phyloP scores from a whole-genome alignment of 805 yeast genomes.

The Lipomyces mesembrius region DNA sequence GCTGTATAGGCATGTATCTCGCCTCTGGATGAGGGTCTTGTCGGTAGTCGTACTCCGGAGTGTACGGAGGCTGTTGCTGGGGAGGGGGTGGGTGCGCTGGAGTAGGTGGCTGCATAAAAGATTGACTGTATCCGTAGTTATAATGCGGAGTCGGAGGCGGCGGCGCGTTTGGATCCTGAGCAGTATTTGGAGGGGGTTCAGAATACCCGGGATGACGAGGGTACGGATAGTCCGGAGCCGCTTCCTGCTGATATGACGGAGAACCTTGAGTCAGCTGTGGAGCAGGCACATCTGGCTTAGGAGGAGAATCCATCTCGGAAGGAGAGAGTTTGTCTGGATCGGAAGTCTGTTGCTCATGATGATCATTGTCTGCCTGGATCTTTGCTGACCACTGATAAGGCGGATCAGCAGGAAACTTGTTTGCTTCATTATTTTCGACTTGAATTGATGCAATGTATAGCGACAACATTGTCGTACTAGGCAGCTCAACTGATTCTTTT shows the following conservation, averaged over 20 bases:
- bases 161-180: background rate
- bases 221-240: background rate
- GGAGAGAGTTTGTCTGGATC: background rate
- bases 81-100: background rate
- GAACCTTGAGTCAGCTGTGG: background rate
- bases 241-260: background rate
- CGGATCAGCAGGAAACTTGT: conserved; percentile 3
- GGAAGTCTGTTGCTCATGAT: background rate
- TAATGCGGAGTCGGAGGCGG: background rate
- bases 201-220: background rate
- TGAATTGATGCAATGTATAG: conserved; percentile 14
- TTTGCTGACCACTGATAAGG: background rate
- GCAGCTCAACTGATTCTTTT: background rate
- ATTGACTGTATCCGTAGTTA: conserved; percentile 1
- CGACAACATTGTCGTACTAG: conserved; percentile 6
- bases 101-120: background rate
- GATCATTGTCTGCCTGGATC: background rate
- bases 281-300: background rate
- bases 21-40: background rate
- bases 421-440: conserved; percentile 3
- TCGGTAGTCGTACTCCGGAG: background rate
- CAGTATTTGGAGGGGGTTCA: background rate
- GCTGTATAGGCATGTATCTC: background rate
- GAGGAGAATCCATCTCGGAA: background rate
- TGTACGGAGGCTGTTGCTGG: background rate